Evolutionary conservation across 2,329 filamentous ascomycete genomes (phyloP).

Genomic region (Massarina eburnea): DNA sequence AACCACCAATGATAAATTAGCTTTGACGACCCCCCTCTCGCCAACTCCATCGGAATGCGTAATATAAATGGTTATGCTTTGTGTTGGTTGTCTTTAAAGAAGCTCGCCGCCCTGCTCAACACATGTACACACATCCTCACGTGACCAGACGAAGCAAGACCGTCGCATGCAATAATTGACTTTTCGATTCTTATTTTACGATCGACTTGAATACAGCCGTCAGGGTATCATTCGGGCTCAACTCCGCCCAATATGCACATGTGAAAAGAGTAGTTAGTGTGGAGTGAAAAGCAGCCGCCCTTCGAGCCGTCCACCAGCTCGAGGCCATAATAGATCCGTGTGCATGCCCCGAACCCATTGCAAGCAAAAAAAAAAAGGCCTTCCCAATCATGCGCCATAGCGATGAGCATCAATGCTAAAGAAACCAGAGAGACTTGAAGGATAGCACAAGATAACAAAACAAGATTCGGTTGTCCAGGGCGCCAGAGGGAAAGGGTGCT

Average conservation of each 20-base stretch:
- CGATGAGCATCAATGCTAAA: slow-evolving; percentile 6
- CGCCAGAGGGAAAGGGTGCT: too few species aligned
- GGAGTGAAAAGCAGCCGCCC: neutral
- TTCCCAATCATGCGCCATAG: slow-evolving; percentile 1
- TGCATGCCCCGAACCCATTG: slow-evolving; percentile 1
- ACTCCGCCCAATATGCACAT: slow-evolving; percentile 15
- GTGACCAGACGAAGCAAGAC: too few species aligned
- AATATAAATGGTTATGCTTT: too few species aligned
- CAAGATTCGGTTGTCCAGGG: neutral
- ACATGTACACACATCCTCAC: too few species aligned
- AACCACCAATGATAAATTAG: too few species aligned
- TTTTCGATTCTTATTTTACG: slow-evolving; percentile 10
- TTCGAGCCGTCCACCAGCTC: neutral
- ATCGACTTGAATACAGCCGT: slow-evolving; percentile 11
- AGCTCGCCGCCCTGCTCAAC: too few species aligned
- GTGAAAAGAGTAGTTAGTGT: slow-evolving; percentile 1
- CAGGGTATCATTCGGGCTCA: slow-evolving; percentile 13
- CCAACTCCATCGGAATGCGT: too few species aligned
- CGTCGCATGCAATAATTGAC: neutral
- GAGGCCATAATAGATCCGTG: neutral
- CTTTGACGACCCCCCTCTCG: too few species aligned
- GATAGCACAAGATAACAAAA: neutral
- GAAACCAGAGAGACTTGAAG: neutral
- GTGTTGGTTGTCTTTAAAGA: too few species aligned
- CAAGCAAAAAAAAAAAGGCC: slow-evolving; percentile 1